These are phyloP conservation scores for Calonectria pseudoturangicola DNA, from an alignment of 2,329 filamentous ascomycete genomes.

Conservation along the genomic window DNA sequence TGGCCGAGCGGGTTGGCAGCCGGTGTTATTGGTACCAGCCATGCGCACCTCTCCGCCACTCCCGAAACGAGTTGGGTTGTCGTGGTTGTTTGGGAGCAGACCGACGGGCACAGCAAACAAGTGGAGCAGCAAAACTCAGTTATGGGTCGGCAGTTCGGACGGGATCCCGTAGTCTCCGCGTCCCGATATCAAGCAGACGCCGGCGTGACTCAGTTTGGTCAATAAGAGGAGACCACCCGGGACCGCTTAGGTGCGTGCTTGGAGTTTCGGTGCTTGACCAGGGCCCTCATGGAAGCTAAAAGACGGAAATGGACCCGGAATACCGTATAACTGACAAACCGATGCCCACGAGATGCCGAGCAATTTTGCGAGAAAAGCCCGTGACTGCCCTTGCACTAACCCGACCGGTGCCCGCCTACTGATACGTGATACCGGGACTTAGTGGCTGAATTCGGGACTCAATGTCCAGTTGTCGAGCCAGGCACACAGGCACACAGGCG, in stretches of 20 bases:
- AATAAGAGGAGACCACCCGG: constrained; percentile 22
- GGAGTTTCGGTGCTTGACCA: constrained; percentile 19
- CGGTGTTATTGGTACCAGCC: constrained; percentile 51
- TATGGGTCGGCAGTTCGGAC: constrained; percentile 35
- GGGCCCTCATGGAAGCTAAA: constrained; percentile 29
- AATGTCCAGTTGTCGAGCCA: background rate
- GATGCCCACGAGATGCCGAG: constrained; percentile 33
- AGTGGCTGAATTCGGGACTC: background rate
- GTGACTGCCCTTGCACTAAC: constrained; percentile 29
- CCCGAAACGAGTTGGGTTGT: too few species aligned
- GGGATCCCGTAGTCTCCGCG: constrained; percentile 27
- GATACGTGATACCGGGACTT: constrained; percentile 13
- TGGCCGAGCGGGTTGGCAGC: constrained; percentile 48
- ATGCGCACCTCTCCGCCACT: background rate
- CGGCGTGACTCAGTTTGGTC: constrained; percentile 29
- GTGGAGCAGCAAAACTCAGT: constrained; percentile 27
- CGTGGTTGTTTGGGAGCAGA: constrained; percentile 31
- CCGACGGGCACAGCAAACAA: constrained; percentile 33
- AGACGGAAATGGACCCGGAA: constrained; percentile 29
- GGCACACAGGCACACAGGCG: background rate
- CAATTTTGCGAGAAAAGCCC: constrained; percentile 36
- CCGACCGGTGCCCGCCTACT: constrained; percentile 4
- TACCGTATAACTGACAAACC: constrained; percentile 25
- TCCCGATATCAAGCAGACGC: constrained; percentile 18
- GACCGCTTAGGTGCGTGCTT: constrained; percentile 22